Evolutionary conservation across 2,329 filamentous ascomycete species (phyloP).

Genomic region (Scolecobasidium constrictum): DNA sequence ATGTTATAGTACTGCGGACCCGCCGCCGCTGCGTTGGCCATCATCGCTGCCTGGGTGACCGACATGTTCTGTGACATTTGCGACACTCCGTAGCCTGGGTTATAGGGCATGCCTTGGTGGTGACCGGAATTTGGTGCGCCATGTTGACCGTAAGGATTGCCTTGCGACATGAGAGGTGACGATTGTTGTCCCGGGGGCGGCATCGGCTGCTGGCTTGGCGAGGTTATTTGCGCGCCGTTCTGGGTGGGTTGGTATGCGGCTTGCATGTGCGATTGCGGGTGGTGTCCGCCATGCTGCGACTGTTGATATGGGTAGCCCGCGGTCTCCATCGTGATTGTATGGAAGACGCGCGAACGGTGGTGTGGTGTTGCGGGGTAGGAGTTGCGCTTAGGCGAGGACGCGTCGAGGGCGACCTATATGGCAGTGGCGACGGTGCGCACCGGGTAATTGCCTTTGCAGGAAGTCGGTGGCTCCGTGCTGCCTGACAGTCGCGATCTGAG

Average conservation of each 20-base stretch:
- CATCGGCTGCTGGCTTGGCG: constrained; percentile 57
- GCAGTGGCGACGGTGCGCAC: no score
- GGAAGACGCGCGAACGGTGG: neutral
- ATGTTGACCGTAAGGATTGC: constrained; percentile 49
- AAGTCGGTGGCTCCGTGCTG: constrained; percentile 3
- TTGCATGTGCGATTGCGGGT: constrained; percentile 29
- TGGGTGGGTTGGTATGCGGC: constrained; percentile 22
- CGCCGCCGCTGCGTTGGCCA: constrained; percentile 87
- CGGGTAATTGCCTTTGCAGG: no score
- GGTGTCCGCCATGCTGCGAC: constrained; percentile 31
- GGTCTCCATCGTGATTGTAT: constrained; percentile 35
- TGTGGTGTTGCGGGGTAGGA: neutral
- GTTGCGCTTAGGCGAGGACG: constrained; percentile 4
- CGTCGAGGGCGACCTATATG: no score
- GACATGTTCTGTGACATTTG: constrained; percentile 73
- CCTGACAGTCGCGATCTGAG: neutral
- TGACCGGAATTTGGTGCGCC: constrained; percentile 49
- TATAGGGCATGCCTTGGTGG: constrained; percentile 68
- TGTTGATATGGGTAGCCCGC: constrained; percentile 31
- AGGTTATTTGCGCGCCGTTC: constrained; percentile 48
- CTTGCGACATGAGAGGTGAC: constrained; percentile 72
- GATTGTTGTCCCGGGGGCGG: constrained; percentile 52
- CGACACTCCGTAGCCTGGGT: constrained; percentile 64
- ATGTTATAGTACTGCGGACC: constrained; percentile 62
- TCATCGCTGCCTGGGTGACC: constrained; percentile 78